Evolutionary conservation across 2,329 filamentous ascomycete species (phyloP), one percentile per base, ranked within the genome.

Genomic region (Alternaria burnsii): DNA sequence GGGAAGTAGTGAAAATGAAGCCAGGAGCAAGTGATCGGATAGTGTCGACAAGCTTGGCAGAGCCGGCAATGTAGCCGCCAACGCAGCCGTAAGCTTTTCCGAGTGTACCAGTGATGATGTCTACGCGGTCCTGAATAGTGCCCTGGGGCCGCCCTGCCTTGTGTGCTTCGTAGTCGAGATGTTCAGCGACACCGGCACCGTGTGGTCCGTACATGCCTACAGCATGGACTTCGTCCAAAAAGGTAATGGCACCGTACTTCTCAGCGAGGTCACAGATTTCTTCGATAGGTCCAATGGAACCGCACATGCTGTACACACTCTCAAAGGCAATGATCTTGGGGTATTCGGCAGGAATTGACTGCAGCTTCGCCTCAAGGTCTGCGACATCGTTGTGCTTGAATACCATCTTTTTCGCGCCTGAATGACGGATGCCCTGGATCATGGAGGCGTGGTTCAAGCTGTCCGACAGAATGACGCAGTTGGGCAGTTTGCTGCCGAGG

Each of bases 291-390:
- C 93, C 95, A 76, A 99, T 92, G 16, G 93, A 97, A 65, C 95
- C 95, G 77, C 95, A 99, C 95, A 99, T 99, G 83, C 93, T 97
- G 83, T 99, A 99, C 4, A 99, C 95, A 30, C 93, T 97, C 82
- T 99, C 95, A 68, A 98, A 99, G 3, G 95, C 95, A 68, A 99
- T 99, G 68, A 99, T 97, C 84, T 99, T 99, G 59, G 95, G 95
- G 36, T 92, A 87, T 62, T 95, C 86, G 1, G 91, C 82, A 0
- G 94, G 93, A 42, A 99, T 86, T 12, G 93, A 91, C 3, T 94
- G 93, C 67, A 99, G 85, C 82, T 99, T 98, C 52, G 88, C 88
- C 83, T 99, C 95, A 16, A 99, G 84, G 73, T 99, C 95, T 42
- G 86, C 88, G n/a, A 98, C 81, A 73, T 99, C 94, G 74, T 99